Evolutionary conservation across 2,329 filamentous ascomycete genomes (phyloP).

Genomic region (Gaeumannomyces tritici): DNA sequence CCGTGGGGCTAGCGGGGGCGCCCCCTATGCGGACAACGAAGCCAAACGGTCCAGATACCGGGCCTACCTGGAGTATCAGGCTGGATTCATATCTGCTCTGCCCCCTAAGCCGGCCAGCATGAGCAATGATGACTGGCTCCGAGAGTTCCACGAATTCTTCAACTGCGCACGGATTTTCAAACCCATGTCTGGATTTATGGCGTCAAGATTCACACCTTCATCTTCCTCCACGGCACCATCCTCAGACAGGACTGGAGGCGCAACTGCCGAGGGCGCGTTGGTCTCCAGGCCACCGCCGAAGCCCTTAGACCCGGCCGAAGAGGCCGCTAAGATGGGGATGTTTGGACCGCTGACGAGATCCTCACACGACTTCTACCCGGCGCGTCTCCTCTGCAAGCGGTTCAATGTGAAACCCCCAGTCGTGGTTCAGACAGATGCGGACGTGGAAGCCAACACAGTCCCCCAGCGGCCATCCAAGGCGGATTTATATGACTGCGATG

Average conservation of each 20-base stretch:
- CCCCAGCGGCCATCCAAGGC: constrained; percentile 6
- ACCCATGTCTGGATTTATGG: constrained; percentile 87
- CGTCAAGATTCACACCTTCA: constrained; percentile 77
- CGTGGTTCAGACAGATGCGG: constrained; percentile 50
- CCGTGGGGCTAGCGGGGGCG: constrained; percentile 55
- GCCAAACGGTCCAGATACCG: constrained; percentile 73
- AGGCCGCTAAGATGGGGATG: constrained; percentile 85
- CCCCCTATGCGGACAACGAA: constrained; percentile 76
- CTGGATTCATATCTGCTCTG: constrained; percentile 48
- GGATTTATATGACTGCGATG: background rate
- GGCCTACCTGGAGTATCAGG: constrained; percentile 68
- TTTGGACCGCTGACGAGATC: constrained; percentile 80
- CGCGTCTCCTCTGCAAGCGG: constrained; percentile 81
- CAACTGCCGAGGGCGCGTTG: constrained; percentile 17
- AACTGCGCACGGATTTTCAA: constrained; percentile 67
- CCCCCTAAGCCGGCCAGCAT: constrained; percentile 35
- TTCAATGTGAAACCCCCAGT: constrained; percentile 78
- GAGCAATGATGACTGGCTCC: constrained; percentile 64
- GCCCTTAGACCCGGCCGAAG: constrained; percentile 66
- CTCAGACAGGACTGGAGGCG: background rate
- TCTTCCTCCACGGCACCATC: constrained; percentile 27
- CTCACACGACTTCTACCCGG: constrained; percentile 64
- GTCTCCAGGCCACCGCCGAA: constrained; percentile 42
- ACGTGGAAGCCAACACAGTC: constrained; percentile 12
- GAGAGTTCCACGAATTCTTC: constrained; percentile 69